Evolutionary conservation across 805 yeast genomes (phyloP), one percentile per base, ranked within the genome.

Genomic region (Sugiyamaella boreocaroliniensis): DNA sequence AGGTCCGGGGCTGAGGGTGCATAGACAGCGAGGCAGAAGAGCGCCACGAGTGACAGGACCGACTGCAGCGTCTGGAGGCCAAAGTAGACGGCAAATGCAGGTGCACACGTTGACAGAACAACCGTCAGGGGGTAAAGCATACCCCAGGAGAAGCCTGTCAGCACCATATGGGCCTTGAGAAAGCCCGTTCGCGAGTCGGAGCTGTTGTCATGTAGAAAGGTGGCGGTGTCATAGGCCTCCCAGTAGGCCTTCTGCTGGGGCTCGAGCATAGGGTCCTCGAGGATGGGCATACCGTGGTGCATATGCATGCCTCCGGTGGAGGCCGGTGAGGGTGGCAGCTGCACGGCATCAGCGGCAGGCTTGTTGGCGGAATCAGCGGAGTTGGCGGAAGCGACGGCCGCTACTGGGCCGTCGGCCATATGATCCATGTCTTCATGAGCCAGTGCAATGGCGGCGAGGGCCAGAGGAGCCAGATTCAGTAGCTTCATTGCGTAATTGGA

Each of bases 231-330:
- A 68, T 89, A 90, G 22, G 68, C 65, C 47, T 81, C 82, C 97
- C 97, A 90, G 68, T 77, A 90, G 26, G 75, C 65, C 51, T 81
- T 71, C 67, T 89, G 96, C 45, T 81, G 85, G 0, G 90, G 84
- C 15, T 82, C 75, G 47, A 90, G 74, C 16, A 79, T 63, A 1
- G 86, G 84, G 54, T 76, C 65, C 26, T 81, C 71, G 45, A 89
- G 72, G 43, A 90, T 86, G 1, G 95, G 90, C 58, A 79, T 62
- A 0, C 95, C 95, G 63, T 88, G 96, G 47, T 68, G 64, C 62
- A 80, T 57, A 32, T 42, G 49, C 15, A 26, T 45, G 40, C 46
- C 50, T 2, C 40, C 20, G 51, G 43, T 47, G 40, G 48, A 14
- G 22, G 47, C 55, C 16, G 59, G 59, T 2, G 57, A 50, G 15